Evolutionary conservation across 805 yeast species (phyloP), one percentile per base, ranked within the genome.

Genomic region (Candida nonsorbophila): DNA sequence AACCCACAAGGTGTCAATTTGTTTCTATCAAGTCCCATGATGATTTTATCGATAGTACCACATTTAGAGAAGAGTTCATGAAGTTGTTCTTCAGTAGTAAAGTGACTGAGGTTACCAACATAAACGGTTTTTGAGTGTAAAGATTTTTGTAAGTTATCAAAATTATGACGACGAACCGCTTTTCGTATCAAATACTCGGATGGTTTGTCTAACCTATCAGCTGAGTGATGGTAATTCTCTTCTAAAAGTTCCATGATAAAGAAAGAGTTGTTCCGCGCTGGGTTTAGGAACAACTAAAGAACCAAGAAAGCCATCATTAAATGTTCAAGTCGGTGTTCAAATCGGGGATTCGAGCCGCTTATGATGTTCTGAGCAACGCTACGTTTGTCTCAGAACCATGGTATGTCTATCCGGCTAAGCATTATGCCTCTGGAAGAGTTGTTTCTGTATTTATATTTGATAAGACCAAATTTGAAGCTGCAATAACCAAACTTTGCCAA

Each of bases 1-100:
- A 92, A 90, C 11, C 98, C 97, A 51, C 97, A 88, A 2, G 98
- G 98, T 1, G 96, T 88, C 46, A 80, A 77, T 42, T 84, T 82
- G 51, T 80, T 79, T 41, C 96, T 71, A 53, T 92, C 97, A 20
- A 92, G 70, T 0, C 98, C 98, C 97, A 92, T 92, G 29, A 90
- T 78, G 23, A 88, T 84, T 47, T 81, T 69, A 41, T 75, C 75
- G 22, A 90, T 78, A 10, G 74, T 65, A 1, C 97, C 97, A 47
- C 84, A 78, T 53, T 82, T 81, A 37, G 82, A 72, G 49, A 92
- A 86, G 29, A 92, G 58, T 54, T 88, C 97, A 51, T 79, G 81
- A 10, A 90, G 75, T 55, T 90, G 97, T 52, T 92, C 98, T 53
- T 92, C 98, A 1, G 95, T 83, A 3, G 97, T 88, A 57, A 79